Base-by-base conservation (phyloP, 2,329 filamentous ascomycete genomes). In the Fusarium citri region DNA sequence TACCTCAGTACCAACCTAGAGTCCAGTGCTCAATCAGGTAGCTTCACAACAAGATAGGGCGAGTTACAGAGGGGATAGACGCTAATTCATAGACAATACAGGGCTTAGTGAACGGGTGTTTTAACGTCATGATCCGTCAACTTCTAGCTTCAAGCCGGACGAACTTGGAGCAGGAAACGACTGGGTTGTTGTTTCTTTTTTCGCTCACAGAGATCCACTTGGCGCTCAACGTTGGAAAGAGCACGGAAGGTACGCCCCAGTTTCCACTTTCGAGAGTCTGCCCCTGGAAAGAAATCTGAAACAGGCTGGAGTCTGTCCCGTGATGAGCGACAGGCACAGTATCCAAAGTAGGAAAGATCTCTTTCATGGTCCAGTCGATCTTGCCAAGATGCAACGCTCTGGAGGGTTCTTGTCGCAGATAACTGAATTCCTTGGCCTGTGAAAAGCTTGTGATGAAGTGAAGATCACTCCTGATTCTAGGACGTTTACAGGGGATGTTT, bases 251-350 rank as follows among this genome's bases (percentile, higher is more conserved):
- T 51, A 47, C 53, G 43, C 59, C 47, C 47, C 67, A 61, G 72
- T 74, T 73, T 72, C 65, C 65, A 68, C 51, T 50, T 34, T 40
- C 37, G 16, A 51, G 48, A 51, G 34, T 4, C 23, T 18, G 47
- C 66, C 68, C 62, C 60, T 71, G 57, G 34, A 30, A 41, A 37
- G 18, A 11, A 37, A 66, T 73, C 70, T 73, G 72, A 74, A 74
- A 74, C 72, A 55, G 53, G 30, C 54, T 57, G 61, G 30, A 26
- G 20, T 55, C 28, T 23, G 20, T 23, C 30, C 26, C 56, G 15
- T 59, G 23, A n/a, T 26, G 40, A 49, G 28, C 47, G 48, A 40
- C 62, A 70, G 62, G 62, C 43, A 61, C 41, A 53, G 18, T 46
- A 18, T 42, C 53, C 63, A 51, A 60, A 48, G 40, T 25, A 28